Evolutionary conservation across 441 rosid genomes (phyloP), one percentile per base, ranked within the genome.

Genomic region (Monsonia emarginata): DNA sequence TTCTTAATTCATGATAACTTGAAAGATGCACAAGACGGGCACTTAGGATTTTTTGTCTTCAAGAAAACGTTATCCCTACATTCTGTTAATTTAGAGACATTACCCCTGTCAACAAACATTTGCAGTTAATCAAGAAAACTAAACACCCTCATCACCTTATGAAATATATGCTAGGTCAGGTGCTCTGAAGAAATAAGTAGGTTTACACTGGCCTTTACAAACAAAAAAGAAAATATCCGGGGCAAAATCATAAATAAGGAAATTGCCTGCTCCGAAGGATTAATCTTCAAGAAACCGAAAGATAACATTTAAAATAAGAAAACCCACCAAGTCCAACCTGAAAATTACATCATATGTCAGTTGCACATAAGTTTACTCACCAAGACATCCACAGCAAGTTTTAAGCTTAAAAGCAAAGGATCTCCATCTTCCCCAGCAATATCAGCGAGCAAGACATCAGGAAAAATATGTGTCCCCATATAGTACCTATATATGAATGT

Each of bases 371-470:
- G 34, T 31, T 57, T 65, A 80, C 96, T 84, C 69, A 93, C 98
- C 91, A 93, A 78, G 74, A 93, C 98, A 86, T 93, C 97, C 64
- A 93, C 91, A 3, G 98, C 81, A 69, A 93, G 91, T 82, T 93
- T 93, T 83, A 93, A 82, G 81, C 98, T 93, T 71, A 88, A 72
- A 69, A 91, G 93, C 83, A 88, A 80, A 70, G 90, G 83, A 75
- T 90, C 88, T 66, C 96, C 93, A 76, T 88, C 90, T 72, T 89
- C 87, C 28, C 98, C 96, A 74, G 96, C 93, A 73, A 90, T 88
- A 69, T 86, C 97, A 84, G 85, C 90, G 74, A 93, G 85, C 84
- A 93, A 79, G 79, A 88, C 98, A 81, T 90, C 89, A 21, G 98
- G 98, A 76, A 88, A 93, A 78, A 90, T 70, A 72, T 84, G 79